A percentile compares a stretch with the other conserved stretches of the same genome.
These are phyloP conservation scores for Herpetomonas muscarum DNA, from an alignment of 208 protist species.

Conservation along the genomic window DNA sequence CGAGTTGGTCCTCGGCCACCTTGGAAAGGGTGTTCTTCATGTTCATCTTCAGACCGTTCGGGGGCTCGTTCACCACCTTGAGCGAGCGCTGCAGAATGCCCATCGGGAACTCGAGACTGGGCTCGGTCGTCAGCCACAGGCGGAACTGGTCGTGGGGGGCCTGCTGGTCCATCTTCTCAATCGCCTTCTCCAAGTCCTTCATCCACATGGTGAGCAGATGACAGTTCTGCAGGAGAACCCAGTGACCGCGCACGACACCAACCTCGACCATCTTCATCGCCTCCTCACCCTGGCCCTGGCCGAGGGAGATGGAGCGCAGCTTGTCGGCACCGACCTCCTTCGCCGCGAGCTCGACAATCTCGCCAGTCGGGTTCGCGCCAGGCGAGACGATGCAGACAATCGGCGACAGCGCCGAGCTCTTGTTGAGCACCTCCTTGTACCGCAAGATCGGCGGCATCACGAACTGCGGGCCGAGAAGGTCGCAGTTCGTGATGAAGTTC, in stretches of 20 bases:
- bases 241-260: slow-evolving; percentile 95
- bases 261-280: slow-evolving; percentile 95
- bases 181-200: slow-evolving; percentile 96
- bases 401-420: slow-evolving; percentile 90
- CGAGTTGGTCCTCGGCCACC: slow-evolving; percentile 94
- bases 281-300: slow-evolving; percentile 97
- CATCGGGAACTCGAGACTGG: slow-evolving; percentile 97
- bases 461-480: slow-evolving; percentile 92
- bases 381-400: slow-evolving; percentile 99
- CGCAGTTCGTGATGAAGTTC: slow-evolving; percentile 92
- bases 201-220: slow-evolving; percentile 98
- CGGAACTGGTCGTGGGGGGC: slow-evolving; percentile 97
- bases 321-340: slow-evolving; percentile 93
- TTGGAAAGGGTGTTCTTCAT: slow-evolving; percentile 97
- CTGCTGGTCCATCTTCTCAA: slow-evolving; percentile 94
- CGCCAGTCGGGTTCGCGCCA: slow-evolving; percentile 97
- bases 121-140: slow-evolving; percentile 99
- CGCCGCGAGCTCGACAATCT: slow-evolving; percentile 97
- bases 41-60: slow-evolving; percentile 98
- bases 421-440: slow-evolving; percentile 95
- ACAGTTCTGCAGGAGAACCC: slow-evolving; percentile 99
- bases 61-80: slow-evolving; percentile 99
- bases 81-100: slow-evolving; percentile 97
- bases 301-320: slow-evolving; percentile 96
- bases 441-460: slow-evolving; percentile 96